Base-by-base conservation (phyloP, 2,329 filamentous ascomycete species). In the Thermoascus crustaceus region DNA sequence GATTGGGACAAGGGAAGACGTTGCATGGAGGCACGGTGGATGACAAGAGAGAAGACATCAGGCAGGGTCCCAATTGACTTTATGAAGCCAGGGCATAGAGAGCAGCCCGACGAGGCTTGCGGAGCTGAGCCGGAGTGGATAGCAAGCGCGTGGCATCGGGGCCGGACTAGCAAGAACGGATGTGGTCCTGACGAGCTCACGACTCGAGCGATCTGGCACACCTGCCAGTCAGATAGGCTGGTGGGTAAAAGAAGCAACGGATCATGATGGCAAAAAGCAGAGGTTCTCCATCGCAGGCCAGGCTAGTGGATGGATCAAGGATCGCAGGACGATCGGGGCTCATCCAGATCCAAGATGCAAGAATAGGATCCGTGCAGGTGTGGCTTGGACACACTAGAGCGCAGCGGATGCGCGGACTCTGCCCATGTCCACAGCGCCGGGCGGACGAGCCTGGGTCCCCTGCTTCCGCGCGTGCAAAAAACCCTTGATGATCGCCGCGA, bases 61-160 rank as follows among this genome's bases (percentile, higher is more conserved):
- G 16, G 17, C 14, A 22, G 34, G 38, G 36, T 23, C 35, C 37
- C 41, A 53, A 54, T 47, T 46, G 45, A 50, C 23, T 36, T 40
- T 40, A 48, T 46, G 37, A 41, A 45, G 50, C 38, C 32, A 35
- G 43, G 40, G 38, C 35, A 29, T 42, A 7, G 26, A 13, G 16
- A 30, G 11, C 25, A 40, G 20, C 35, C 42, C 39, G 40, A 41
- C 9, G 10, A 39, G 27, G 34, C 32, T 30, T 41, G 40, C 38
- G 44, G 40, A 45, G 40, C 46, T 41, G 40, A 39, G 39, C 33
- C 41, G 41, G 35, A 45, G 37, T 42, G 41, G 39, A 46, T 32
- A 42, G 38, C 32, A 23, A n/a, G 31, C 22, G 31, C 31, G 24
- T 34, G 30, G 16, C 21, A 34, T 34, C 13, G 19, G 21, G 14